Percentiles rank a stretch among this genome's conserved stretches.
Evolutionary conservation across 495 filamentous ascomycete genomes (phyloP).

Genomic region (Neurospora sp.): DNA sequence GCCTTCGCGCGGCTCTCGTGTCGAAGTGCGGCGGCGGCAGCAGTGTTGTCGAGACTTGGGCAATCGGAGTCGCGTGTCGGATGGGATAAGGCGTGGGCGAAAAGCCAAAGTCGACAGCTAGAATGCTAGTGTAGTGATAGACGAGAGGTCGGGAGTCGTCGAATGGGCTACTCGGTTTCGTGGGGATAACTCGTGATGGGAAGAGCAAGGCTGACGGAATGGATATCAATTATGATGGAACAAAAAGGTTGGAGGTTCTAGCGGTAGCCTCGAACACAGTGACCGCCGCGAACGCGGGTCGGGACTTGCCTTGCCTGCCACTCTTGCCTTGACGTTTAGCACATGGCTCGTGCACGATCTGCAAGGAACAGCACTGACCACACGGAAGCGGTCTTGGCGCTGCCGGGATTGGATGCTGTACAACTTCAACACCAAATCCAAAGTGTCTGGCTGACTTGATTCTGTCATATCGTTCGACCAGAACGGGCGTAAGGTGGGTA

Average conservation of each 20-base stretch:
- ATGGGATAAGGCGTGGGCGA: background rate
- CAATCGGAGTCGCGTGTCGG: background rate
- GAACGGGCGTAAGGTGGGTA: too few relatives aligned
- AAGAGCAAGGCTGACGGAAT: background rate
- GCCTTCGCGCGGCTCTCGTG: background rate
- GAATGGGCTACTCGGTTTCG: background rate
- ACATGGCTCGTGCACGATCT: background rate
- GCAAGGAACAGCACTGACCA: background rate
- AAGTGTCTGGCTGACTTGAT: background rate
- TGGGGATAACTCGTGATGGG: background rate
- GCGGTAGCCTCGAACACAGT: background rate
- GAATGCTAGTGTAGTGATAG: background rate
- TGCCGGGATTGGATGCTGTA: background rate
- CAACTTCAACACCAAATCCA: background rate
- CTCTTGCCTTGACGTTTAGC: background rate
- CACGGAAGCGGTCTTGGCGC: background rate
- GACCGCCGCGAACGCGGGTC: background rate
- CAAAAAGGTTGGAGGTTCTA: background rate
- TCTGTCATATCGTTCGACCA: background rate
- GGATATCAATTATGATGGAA: background rate
- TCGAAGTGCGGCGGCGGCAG: background rate
- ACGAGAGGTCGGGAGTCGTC: too few relatives aligned
- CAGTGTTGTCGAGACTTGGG: background rate
- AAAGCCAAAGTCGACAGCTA: background rate
- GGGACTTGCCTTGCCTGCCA: background rate